Base-by-base conservation (phyloP, 768 basidiomycete species). In the Basidioascus undulatus region DNA sequence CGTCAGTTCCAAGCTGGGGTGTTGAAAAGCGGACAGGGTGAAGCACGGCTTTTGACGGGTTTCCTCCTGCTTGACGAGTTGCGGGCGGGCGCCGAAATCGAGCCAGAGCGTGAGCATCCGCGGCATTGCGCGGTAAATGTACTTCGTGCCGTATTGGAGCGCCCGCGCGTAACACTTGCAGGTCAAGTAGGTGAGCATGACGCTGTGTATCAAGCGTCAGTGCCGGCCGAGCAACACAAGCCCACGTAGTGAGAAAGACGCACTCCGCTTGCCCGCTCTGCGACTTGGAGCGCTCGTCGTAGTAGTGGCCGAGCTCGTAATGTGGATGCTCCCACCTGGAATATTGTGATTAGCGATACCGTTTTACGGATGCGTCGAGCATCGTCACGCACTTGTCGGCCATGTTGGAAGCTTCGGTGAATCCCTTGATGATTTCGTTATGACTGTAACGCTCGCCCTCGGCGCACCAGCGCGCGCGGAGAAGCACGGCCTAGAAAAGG, bases 91-190 rank as follows among this genome's bases (percentile, higher is more conserved):
- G n/a, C 76, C 84, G 44, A 80, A 56, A 55, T 92, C 86, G 37
- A 96, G 61, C 86, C 87, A 98, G 24, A 98, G 70, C 0, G 86
- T 96, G 8, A 98, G 65, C 46, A 94, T 65, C 31, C 92, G 73
- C 0, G 92, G 87, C 45, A 98, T 72, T 0, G 84, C 83, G 55
- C 89, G 89, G 56, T 89, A 96, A 19, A 89, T 75, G 55, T 77
- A 92, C 63, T 98, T 98, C 28, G 86, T 82, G 15, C 92, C 92
- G 52, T 66, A 61, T 51, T 64, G 63, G 35, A 87, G 71, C 1
- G 86, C 76, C 45, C 65, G 70, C 3, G 66, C 63, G 46, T 75
- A 89, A 32, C 47, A 67, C 62, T 52, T 65, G 65, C 51, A 84
- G 58, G 16, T 78, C 76, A 40, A 44, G 32, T 44, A 43, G 26